These are phyloP conservation scores for Aspergillus ruber DNA, from an alignment of 2,329 filamentous ascomycete genomes.

Conservation along the genomic window DNA sequence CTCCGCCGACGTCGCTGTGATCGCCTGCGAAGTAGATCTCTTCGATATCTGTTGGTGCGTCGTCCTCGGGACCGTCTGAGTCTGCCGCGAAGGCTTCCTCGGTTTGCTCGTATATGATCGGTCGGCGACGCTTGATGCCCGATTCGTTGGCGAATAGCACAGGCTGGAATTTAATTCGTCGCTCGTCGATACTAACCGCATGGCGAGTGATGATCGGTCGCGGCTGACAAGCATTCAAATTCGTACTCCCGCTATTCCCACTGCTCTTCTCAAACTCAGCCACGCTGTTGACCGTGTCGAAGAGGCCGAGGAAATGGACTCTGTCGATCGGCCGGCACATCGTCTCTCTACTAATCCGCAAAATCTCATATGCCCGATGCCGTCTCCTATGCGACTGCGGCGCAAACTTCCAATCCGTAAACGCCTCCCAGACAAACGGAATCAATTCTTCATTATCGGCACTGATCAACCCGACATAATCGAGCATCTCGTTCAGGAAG, in stretches of 20 bases:
- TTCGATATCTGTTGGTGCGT: constrained; percentile 53
- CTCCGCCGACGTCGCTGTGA: constrained; percentile 70
- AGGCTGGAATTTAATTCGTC: constrained; percentile 44
- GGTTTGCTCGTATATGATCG: not conserved
- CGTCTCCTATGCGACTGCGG: constrained; percentile 2
- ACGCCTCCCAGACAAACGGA: constrained; percentile 13
- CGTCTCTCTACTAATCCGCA: constrained; percentile 9
- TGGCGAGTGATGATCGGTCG: constrained; percentile 46
- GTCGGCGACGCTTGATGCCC: not conserved
- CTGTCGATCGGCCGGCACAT: constrained; percentile 12
- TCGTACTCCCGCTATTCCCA: not conserved
- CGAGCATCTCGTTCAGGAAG: constrained; percentile 18
- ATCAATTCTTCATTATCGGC: constrained; percentile 17
- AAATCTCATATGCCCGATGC: constrained; percentile 1
- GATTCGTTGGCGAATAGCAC: constrained; percentile 10
- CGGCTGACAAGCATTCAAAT: not conserved
- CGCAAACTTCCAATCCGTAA: constrained; percentile 11
- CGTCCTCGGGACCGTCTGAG: not conserved
- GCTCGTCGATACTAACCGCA: constrained; percentile 49
- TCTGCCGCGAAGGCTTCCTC: not conserved
- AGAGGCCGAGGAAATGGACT: constrained; percentile 19
- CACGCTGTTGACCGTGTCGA: constrained; percentile 22
- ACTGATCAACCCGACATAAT: constrained; percentile 12
- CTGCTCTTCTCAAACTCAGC: constrained; percentile 12
- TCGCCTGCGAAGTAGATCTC: constrained; percentile 68